Evolutionary conservation across 768 basidiomycete genomes (phyloP), one percentile per base, ranked within the genome.

Genomic region (Collybiopsis luxurians): DNA sequence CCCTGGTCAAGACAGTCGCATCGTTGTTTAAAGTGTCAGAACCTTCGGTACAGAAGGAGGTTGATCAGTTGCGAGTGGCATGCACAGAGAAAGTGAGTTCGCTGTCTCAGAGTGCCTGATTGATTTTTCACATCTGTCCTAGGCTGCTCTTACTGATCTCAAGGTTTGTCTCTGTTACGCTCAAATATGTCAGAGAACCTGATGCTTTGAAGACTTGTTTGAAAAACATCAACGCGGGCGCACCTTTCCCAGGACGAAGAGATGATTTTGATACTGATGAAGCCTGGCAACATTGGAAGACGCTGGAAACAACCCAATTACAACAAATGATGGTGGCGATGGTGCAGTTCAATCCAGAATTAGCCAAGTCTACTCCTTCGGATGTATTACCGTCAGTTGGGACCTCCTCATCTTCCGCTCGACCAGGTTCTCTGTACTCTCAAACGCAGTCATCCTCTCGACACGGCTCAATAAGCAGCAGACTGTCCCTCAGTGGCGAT

Each of bases 321-420:
- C 92, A 92, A 26, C 92, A 96, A 68, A 80, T 94, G 53, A 92
- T 97, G 80, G 78, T 96, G 40, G 75, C 84, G 24, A 90, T 98
- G 87, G 83, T 92, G 53, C 82, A 92, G 63, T 75, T 85, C 59
- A 95, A 95, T 59, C 94, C 95, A 0, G 86, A 90, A 58, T 82
- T 96, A 6, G 90, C 92, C 17, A 92, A 89, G 67, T 87, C 89
- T 3, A 82, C 84, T 3, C 81, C 88, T 1, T 73, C 82, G 3
- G 88, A 88, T 31, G 72, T 71, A 3, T 66, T 75, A 12, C 71
- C 76, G 5, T 61, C 78, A 69, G 55, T 79, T 79, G 68, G 71
- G 66, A 30, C 76, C 66, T 59, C 85, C 72, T 59, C 72, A 71
- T 26, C 67, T 71, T 60, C 73, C 4, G 70, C 74, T 6, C 82